Evolutionary conservation across 257 asterid genomes (phyloP), one percentile per base, ranked within the genome.

Genomic region (Apocynum venetum): DNA sequence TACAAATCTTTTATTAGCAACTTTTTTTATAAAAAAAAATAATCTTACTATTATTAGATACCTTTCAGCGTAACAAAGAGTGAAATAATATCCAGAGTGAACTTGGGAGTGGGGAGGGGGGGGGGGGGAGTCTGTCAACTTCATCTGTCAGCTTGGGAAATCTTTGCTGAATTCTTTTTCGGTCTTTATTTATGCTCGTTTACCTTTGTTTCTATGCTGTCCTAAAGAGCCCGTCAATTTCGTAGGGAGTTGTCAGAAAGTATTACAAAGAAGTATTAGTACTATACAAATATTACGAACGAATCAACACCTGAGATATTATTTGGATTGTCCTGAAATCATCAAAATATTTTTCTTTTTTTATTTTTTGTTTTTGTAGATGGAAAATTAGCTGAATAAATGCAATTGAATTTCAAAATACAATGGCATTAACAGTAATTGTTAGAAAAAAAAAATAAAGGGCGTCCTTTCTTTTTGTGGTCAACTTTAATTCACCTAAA

Each of bases 401-500:
- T 67, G 13, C 10, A 38, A 19, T 17, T 66, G 20, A 11, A 40
- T 40, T 48, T 11, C 1, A 48, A 36, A 40, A 66, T 4, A 84
- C 74, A 77, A 78, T 86, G 91, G 89, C 86, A 84, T 40, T 6
- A 72, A 38, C 74, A 64, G 94, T 86, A 87, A 85, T 84, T 85
- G n/a, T 76, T 56, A 17, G 73, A 46, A 35, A 82, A 81, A 38
- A 40, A 15, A 48, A 82, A 66, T 61, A 69, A 83, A 87, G 88
- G 84, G 77, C 55, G 67, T 78, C 51, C 68, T 43, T 47, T 72
- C 74, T 79, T 71, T 51, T 60, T 78, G 71, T 77, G 78, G 87
- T 88, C 90, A 87, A 87, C 84, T 80, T 86, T 79, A 78, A 83
- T 86, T 90, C 79, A 88, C 96, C 89, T 86, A 87, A 84, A 90